Conservation (phyloP, 2,329 filamentous ascomycete species). For the Ophiostoma ulmi region DNA sequence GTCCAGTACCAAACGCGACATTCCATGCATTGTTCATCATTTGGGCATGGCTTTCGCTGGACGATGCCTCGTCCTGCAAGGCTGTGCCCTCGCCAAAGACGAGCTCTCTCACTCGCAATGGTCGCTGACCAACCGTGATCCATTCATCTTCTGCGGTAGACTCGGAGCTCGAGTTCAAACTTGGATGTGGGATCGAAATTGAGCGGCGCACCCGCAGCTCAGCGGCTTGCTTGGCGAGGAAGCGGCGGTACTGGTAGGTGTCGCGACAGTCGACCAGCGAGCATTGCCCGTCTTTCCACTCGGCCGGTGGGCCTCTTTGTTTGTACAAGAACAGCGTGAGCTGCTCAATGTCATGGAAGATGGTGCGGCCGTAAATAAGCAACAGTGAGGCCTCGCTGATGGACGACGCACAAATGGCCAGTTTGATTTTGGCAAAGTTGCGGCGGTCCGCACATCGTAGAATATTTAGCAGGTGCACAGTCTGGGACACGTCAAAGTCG, state of each 20-base stretch:
- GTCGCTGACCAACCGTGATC: constrained; percentile 22
- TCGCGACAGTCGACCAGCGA: constrained; percentile 23
- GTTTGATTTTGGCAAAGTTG: constrained; percentile 1
- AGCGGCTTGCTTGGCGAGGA: constrained; percentile 20
- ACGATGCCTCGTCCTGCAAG: constrained; percentile 11
- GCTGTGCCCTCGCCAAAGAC: constrained; percentile 20
- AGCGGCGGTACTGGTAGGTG: constrained; percentile 23
- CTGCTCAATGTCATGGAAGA: constrained; percentile 24
- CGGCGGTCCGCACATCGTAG: background rate
- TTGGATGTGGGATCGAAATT: no score
- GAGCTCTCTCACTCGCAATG: constrained; percentile 22
- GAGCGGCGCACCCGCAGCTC: constrained; percentile 16
- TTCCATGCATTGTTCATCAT: background rate
- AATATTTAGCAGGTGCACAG: constrained; percentile 19
- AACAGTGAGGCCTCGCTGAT: constrained; percentile 21
- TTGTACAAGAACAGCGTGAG: constrained; percentile 23
- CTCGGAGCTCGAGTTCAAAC: background rate
- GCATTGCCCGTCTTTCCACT: constrained; percentile 22
- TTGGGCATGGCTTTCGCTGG: background rate
- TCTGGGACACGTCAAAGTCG: constrained; percentile 29
- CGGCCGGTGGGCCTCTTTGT: constrained; percentile 16
- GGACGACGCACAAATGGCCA: constrained; percentile 19
- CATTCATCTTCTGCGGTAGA: constrained; percentile 7
- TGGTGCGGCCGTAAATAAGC: constrained; percentile 22
- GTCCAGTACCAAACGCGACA: background rate